Conservation (phyloP, 208 protist genomes). For the Trypanosoma lewisi region DNA sequence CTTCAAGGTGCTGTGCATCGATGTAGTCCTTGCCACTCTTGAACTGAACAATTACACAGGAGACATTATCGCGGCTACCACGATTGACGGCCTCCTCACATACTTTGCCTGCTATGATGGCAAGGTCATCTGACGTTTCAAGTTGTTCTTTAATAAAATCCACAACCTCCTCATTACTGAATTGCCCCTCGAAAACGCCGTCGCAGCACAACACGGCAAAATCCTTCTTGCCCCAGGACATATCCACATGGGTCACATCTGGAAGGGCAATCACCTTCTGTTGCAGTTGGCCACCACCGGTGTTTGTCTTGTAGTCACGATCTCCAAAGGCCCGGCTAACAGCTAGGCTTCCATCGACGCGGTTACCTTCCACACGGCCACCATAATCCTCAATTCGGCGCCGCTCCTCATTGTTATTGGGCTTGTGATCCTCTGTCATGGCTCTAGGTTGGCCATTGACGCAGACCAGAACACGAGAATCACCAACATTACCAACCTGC, state of each 20-base stretch:
- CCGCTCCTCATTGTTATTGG: slow-evolving; percentile 83
- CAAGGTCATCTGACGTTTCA: slow-evolving; percentile 64
- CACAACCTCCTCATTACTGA: slow-evolving; percentile 90
- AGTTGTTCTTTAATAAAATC: slow-evolving; percentile 83
- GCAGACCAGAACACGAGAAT: slow-evolving; percentile 88
- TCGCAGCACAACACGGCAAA: slow-evolving; percentile 92
- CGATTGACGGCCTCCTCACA: slow-evolving; percentile 88
- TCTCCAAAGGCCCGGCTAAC: slow-evolving; percentile 94
- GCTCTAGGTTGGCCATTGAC: slow-evolving; percentile 74
- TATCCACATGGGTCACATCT: slow-evolving; percentile 73
- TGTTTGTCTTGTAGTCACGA: slow-evolving; percentile 90
- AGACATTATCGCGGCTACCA: slow-evolving; percentile 91
- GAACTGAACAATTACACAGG: slow-evolving; percentile 90
- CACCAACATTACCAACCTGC: slow-evolving; percentile 93
- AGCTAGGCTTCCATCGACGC: slow-evolving; percentile 92
- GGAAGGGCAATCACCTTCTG: slow-evolving; percentile 91
- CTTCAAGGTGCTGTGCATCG: slow-evolving; percentile 51
- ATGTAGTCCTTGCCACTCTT: slow-evolving; percentile 74
- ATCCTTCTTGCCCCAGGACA: slow-evolving; percentile 69
- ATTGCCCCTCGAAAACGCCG: slow-evolving; percentile 90
- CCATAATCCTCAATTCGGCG: slow-evolving; percentile 87
- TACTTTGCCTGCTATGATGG: slow-evolving; percentile 76
- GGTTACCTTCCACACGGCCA: slow-evolving; percentile 90
- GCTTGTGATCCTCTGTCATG: slow-evolving; percentile 95
- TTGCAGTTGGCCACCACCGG: slow-evolving; percentile 51